Evolutionary conservation across 2,329 filamentous ascomycete genomes (phyloP).

Genomic region (Fusarium subtropicale): DNA sequence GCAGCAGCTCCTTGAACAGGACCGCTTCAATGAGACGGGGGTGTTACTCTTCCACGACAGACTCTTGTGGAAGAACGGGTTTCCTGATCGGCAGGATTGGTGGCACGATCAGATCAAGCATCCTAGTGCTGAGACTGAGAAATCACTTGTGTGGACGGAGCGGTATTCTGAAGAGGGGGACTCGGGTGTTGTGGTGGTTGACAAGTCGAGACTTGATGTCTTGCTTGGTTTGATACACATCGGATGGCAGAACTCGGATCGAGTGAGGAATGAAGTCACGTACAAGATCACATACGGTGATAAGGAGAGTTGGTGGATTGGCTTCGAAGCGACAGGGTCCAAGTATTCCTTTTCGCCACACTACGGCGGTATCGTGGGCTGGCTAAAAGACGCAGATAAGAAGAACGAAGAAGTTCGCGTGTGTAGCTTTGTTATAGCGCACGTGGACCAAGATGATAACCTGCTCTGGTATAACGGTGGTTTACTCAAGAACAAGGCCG

Average conservation of each 20-base stretch:
- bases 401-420: constrained; percentile 39
- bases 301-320: constrained; percentile 61
- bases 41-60: constrained; percentile 57
- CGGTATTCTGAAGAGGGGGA: constrained; percentile 57
- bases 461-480: constrained; percentile 60
- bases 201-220: constrained; percentile 54
- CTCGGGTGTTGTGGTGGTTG: constrained; percentile 56
- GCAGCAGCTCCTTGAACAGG: constrained; percentile 49
- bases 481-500: constrained; percentile 55
- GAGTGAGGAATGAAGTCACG: constrained; percentile 55
- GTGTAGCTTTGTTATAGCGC: constrained; percentile 58
- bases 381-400: constrained; percentile 29
- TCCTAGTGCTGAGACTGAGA: constrained; percentile 50
- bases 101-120: constrained; percentile 53
- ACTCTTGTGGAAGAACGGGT: constrained; percentile 53
- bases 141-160: constrained; percentile 55
- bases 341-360: constrained; percentile 55
- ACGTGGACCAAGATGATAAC: constrained; percentile 53
- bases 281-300: constrained; percentile 58
- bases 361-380: constrained; percentile 57
- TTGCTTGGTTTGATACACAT: constrained; percentile 56
- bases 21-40: constrained; percentile 49
- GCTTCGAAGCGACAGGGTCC: constrained; percentile 55
- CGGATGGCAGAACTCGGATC: constrained; percentile 58
- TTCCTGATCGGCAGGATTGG: constrained; percentile 53